Percentiles rank a stretch among this genome's conserved stretches.
These are phyloP conservation scores for Eucalyptus polybractea DNA, from an alignment of 345 rosid genomes.

Conservation along the genomic window DNA sequence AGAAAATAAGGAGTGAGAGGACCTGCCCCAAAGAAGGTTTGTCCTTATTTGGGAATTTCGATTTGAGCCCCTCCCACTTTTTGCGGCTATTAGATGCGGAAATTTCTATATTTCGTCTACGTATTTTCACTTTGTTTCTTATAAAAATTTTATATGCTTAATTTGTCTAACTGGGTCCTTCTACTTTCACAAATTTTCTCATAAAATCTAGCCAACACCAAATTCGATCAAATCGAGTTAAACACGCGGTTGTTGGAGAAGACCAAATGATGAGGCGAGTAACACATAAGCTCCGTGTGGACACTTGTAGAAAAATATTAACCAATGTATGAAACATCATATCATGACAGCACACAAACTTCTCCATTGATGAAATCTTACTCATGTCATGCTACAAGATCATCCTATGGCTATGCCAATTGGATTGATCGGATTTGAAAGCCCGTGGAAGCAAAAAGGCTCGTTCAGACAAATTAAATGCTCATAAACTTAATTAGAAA, in stretches of 20 bases:
- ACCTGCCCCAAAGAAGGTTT: background rate
- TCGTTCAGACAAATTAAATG: rapidly evolving
- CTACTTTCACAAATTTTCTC: background rate
- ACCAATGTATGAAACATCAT: rapidly evolving
- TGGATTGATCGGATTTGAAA: background rate
- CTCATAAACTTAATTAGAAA: background rate
- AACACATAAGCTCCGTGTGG: background rate
- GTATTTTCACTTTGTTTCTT: background rate
- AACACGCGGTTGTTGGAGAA: rapidly evolving
- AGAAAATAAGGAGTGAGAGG: background rate
- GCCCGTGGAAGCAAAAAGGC: rapidly evolving
- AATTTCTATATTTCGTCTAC: background rate
- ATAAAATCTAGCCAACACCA: background rate
- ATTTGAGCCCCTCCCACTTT: background rate
- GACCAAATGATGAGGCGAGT: rapidly evolving
- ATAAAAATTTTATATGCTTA: too few relatives aligned
- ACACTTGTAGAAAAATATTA: too few relatives aligned
- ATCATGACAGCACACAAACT: background rate
- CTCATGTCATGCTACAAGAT: background rate
- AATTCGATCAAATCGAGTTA: background rate
- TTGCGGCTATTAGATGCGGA: background rate
- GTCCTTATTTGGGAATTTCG: background rate
- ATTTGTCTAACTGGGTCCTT: background rate
- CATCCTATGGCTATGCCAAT: background rate
- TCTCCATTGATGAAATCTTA: background rate